Evolutionary conservation across 345 rosid genomes (phyloP).

Genomic region (Raphanus sativus): DNA sequence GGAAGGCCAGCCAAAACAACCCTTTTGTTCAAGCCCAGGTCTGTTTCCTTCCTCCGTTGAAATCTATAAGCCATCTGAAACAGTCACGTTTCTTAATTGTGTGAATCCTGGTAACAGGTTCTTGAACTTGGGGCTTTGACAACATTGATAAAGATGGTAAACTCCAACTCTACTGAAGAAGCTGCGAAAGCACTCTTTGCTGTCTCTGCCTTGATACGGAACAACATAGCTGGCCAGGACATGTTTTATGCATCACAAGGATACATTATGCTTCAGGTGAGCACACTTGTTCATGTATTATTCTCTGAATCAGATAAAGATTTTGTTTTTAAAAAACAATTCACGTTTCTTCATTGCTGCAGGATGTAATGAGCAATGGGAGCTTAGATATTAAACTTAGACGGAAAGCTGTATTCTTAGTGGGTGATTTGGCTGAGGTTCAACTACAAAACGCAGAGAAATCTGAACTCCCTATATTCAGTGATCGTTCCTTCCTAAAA

Average conservation of each 20-base stretch:
- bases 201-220: constrained; percentile 75
- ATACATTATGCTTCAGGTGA: constrained; percentile 84
- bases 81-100: background rate
- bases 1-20: constrained; percentile 90
- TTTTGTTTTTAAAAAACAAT: background rate
- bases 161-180: constrained; percentile 66
- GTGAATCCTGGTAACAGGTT: constrained; percentile 46
- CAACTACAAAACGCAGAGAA: constrained; percentile 54
- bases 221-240: constrained; percentile 72
- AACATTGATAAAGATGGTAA: constrained; percentile 67
- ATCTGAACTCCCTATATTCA: constrained; percentile 52
- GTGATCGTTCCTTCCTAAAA: constrained; percentile 62
- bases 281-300: constrained; percentile 12
- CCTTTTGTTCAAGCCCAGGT: constrained; percentile 83
- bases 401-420: constrained; percentile 75
- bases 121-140: constrained; percentile 71
- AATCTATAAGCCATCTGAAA: background rate
- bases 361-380: constrained; percentile 66
- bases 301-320: background rate
- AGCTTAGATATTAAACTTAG: constrained; percentile 63
- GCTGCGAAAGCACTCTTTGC: constrained; percentile 88
- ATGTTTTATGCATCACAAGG: constrained; percentile 78
- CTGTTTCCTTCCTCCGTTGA: background rate
- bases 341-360: constrained; percentile 9
- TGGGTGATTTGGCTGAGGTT: constrained; percentile 68